These are phyloP conservation scores for Trypanosoma brucei DNA, from an alignment of 208 protist genomes.

Conservation along the genomic window DNA sequence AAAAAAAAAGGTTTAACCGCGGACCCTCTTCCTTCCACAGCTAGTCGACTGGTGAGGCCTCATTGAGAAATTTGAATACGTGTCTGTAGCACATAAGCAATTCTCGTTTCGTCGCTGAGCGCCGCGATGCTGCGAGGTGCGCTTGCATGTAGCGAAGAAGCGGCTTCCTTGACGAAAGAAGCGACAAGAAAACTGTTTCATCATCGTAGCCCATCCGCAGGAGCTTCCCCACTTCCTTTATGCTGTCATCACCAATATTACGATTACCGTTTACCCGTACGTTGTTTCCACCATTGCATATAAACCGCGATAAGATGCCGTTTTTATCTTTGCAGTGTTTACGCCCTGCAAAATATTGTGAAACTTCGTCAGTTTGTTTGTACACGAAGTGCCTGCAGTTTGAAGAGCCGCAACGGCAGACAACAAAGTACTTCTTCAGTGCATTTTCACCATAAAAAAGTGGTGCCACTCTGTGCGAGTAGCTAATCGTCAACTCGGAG, in stretches of 20 bases:
- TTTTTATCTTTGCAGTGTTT: not conserved
- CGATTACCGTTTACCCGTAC: not conserved
- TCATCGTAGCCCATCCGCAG: constrained; percentile 56
- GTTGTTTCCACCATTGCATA: not conserved
- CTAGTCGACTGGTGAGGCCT: constrained; percentile 30
- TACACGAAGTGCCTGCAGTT: constrained; percentile 64
- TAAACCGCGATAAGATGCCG: not conserved
- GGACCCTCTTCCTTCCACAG: not conserved
- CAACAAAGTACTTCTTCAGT: constrained; percentile 25
- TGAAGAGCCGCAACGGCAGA: constrained; percentile 46
- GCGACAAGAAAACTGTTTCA: constrained; percentile 51
- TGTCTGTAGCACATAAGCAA: constrained; percentile 58
- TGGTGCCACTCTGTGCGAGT: constrained; percentile 50
- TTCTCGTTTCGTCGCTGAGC: constrained; percentile 30
- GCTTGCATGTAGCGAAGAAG: constrained; percentile 43
- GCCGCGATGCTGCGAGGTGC: constrained; percentile 28
- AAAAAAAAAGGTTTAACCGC: too few species aligned
- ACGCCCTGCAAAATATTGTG: not conserved
- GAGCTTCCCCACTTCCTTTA: constrained; percentile 14
- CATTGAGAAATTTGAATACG: constrained; percentile 66
- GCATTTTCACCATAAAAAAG: constrained; percentile 33
- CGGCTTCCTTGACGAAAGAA: constrained; percentile 24
- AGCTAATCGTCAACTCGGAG: constrained; percentile 72
- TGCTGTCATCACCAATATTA: not conserved
- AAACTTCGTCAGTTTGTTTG: constrained; percentile 13